Conservation (phyloP, 306 rosid genomes). For the Dryas alaskensis region DNA sequence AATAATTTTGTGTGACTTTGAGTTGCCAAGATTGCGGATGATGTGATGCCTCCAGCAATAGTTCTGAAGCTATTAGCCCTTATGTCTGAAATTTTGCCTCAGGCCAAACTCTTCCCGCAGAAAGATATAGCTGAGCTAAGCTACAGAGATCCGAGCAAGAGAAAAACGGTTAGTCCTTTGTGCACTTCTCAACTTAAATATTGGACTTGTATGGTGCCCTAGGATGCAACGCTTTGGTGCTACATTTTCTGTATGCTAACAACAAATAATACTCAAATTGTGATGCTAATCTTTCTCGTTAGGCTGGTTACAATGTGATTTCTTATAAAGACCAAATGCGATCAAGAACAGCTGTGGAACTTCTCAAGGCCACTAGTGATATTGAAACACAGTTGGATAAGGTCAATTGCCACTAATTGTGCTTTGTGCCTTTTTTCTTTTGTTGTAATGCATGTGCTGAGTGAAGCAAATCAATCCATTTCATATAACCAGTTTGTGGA, state of each 20-base stretch:
- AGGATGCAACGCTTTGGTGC: background rate
- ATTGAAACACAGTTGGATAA: conserved; percentile 54
- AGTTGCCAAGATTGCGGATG: conserved; percentile 63
- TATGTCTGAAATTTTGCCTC: conserved; percentile 60
- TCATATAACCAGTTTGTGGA: background rate
- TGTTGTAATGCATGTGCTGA: too few relatives aligned
- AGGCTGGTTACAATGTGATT: conserved; percentile 70
- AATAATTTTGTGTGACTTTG: background rate
- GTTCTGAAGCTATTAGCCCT: conserved; percentile 50
- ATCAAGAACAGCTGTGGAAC: conserved; percentile 65
- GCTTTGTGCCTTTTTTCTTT: background rate
- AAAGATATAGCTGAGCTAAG: conserved; percentile 52
- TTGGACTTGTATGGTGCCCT: background rate
- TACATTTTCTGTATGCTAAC: too few relatives aligned
- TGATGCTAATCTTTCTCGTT: conserved; percentile 9
- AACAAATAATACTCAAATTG: background rate
- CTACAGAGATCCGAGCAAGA: conserved; percentile 58
- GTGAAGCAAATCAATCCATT: too few relatives aligned
- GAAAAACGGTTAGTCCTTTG: conserved; percentile 55
- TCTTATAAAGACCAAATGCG: conserved; percentile 51
- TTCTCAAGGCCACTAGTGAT: conserved; percentile 49
- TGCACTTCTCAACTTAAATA: background rate
- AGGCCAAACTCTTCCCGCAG: conserved; percentile 61
- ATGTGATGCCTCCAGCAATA: conserved; percentile 52
- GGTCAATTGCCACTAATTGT: conserved; percentile 35